These are phyloP conservation scores for Malus fusca DNA, from an alignment of 306 rosid species.

Conservation along the genomic window DNA sequence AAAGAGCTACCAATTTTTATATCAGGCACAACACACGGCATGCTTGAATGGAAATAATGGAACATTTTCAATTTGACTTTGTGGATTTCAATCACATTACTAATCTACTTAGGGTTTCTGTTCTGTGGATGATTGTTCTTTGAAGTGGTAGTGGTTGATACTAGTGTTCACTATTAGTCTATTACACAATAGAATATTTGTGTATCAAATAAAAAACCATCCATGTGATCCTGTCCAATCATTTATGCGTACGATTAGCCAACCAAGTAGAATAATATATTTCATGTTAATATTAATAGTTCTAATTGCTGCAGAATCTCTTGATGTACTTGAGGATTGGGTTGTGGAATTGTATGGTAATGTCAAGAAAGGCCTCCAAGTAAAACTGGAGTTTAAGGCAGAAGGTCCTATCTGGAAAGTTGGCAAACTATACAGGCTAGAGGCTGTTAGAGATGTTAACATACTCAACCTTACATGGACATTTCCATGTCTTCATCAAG, in stretches of 20 bases:
- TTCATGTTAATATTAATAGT: slow-evolving; percentile 3
- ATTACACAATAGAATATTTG: not conserved
- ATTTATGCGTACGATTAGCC: not conserved
- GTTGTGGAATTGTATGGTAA: slow-evolving; percentile 66
- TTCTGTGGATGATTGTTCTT: not conserved
- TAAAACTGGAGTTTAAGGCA: slow-evolving; percentile 47
- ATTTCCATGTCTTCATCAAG: slow-evolving; percentile 64
- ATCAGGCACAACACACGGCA: not conserved
- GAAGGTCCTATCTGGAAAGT: slow-evolving; percentile 78
- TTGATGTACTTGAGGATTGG: slow-evolving; percentile 90
- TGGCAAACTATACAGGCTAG: slow-evolving; percentile 69
- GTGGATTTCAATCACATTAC: not conserved
- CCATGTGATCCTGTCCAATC: not conserved
- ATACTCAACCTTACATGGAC: slow-evolving; percentile 78
- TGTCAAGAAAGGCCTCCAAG: slow-evolving; percentile 55
- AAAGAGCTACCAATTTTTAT: not conserved
- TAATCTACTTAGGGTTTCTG: not conserved
- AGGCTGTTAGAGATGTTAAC: slow-evolving; percentile 93
- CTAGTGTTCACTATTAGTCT: not conserved
- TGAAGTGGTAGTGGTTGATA: not conserved
- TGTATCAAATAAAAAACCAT: not conserved
- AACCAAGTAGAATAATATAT: not conserved
- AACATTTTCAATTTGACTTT: not conserved
- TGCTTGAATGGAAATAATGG: not conserved
- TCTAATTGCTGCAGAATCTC: slow-evolving; percentile 56